Evolutionary conservation across 2,329 filamentous ascomycete genomes (phyloP).

Genomic region (Aspergillus carbonarius): DNA sequence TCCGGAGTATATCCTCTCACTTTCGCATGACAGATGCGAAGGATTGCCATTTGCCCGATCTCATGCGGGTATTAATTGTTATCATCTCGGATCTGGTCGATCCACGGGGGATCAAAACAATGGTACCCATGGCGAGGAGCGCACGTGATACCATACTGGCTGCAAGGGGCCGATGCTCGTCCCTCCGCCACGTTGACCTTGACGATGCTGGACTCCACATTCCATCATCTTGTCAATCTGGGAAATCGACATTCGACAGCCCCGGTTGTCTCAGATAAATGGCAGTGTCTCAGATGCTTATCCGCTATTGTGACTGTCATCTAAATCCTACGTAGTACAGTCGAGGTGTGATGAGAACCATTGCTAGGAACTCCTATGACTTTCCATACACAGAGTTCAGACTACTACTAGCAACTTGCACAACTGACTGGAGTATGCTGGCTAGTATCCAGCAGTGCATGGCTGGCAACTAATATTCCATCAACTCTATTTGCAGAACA

Average conservation of each 20-base stretch:
- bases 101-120: neutral
- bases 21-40: neutral
- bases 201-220: neutral
- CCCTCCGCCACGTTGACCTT: neutral
- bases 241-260: neutral
- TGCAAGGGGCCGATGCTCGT: neutral
- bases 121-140: neutral
- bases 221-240: neutral
- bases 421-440: no score
- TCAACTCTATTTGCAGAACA: no score
- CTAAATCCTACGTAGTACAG: no score
- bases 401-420: no score
- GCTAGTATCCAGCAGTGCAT: no score
- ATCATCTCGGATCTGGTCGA: neutral
- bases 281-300: no score
- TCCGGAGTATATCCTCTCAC: neutral
- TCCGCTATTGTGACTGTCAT: no score
- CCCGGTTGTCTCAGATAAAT: no score
- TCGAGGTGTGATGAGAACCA: no score
- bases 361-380: no score
- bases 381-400: no score
- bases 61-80: neutral
- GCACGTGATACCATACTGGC: neutral
- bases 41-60: neutral
- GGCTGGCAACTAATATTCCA: no score